A percentile compares a stretch with the other conserved stretches of the same genome.
phyloP scores from a whole-genome alignment of 2,329 filamentous ascomycete species.

The Botrytis paeoniae region DNA sequence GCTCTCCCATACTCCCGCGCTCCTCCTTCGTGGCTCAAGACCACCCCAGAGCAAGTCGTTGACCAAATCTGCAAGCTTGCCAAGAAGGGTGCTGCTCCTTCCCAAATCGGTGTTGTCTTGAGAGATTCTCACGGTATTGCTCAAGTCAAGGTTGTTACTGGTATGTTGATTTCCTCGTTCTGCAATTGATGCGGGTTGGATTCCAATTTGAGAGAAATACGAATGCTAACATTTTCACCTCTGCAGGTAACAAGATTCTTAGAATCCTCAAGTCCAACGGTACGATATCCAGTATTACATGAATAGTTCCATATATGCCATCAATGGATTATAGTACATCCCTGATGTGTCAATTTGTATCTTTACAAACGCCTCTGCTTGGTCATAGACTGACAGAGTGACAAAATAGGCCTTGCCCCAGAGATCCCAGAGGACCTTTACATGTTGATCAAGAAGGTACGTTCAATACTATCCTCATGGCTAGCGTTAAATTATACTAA shows the following conservation, averaged over 20 bases:
- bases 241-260: slow-evolving; percentile 96
- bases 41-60: slow-evolving; percentile 95
- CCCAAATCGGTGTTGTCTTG: slow-evolving; percentile 98
- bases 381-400: slow-evolving; percentile 92
- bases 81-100: slow-evolving; percentile 97
- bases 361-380: slow-evolving; percentile 69
- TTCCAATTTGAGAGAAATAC: not conserved
- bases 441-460: slow-evolving; percentile 99
- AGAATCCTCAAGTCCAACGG: slow-evolving; percentile 96
- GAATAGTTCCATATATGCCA: slow-evolving; percentile 23
- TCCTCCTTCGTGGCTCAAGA: slow-evolving; percentile 95
- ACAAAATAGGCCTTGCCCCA: slow-evolving; percentile 84
- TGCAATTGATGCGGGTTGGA: not conserved
- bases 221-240: slow-evolving; percentile 33
- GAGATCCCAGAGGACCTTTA: slow-evolving; percentile 99
- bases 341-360: slow-evolving; percentile 29
- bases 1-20: slow-evolving; percentile 96
- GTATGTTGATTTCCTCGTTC: slow-evolving; percentile 51
- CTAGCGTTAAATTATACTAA: slow-evolving; percentile 26
- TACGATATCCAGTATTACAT: slow-evolving; percentile 55
- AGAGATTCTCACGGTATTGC: slow-evolving; percentile 97
- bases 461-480: slow-evolving; percentile 19
- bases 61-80: slow-evolving; percentile 99
- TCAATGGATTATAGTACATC: slow-evolving; percentile 38
- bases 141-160: slow-evolving; percentile 96